Conservation (phyloP, 169 alveolate genomes). For the Plasmodium inui region DNA sequence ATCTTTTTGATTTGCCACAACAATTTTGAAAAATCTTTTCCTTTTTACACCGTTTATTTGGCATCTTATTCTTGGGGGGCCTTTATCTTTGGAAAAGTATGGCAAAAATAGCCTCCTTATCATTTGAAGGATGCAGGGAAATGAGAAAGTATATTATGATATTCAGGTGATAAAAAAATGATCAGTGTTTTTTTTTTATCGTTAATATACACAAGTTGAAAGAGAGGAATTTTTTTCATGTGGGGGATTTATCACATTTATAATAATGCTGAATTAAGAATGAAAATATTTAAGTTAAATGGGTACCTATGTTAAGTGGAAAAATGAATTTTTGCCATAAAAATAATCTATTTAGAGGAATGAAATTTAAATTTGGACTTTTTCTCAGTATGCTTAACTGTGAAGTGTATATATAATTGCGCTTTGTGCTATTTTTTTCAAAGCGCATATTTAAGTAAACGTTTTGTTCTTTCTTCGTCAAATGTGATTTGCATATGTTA, state of each 20-base stretch:
- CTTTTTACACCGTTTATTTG: conserved; percentile 87
- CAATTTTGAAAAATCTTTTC: conserved; percentile 86
- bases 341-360: neutral
- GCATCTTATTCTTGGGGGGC: conserved; percentile 86
- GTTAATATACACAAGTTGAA: neutral
- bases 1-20: conserved; percentile 90
- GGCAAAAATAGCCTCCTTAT: conserved; percentile 82
- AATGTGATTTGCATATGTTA: neutral
- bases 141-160: neutral
- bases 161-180: neutral
- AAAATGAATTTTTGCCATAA: neutral
- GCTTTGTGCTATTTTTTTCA: neutral
- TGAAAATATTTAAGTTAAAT: neutral
- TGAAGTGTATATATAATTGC: neutral
- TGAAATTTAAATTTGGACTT: neutral
- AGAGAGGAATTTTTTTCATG: neutral
- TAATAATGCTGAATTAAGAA: neutral
- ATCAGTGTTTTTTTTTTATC: neutral
- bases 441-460: neutral
- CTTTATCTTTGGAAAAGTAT: conserved; percentile 83
- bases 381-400: neutral
- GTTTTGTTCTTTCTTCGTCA: neutral
- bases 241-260: neutral
- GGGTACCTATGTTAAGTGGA: neutral
- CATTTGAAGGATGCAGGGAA: conserved; percentile 39